Evolutionary conservation across 2,329 filamentous ascomycete genomes (phyloP).

Genomic region (Anisogramma anomala): DNA sequence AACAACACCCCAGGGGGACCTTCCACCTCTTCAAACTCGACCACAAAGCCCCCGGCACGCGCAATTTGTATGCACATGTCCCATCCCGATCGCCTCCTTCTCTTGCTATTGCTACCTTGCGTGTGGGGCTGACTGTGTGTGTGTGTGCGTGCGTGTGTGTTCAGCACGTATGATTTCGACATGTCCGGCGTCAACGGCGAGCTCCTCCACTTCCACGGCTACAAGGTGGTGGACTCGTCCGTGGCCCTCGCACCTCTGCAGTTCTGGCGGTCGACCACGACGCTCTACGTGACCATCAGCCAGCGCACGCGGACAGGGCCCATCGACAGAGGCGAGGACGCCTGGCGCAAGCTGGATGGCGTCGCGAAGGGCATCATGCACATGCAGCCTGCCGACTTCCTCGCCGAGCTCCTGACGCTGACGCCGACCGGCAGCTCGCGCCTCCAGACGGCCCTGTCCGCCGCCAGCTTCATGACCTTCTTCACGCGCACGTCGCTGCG

Average conservation of each 20-base stretch:
- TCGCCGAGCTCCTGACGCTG: constrained; percentile 43
- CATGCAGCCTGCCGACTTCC: constrained; percentile 41
- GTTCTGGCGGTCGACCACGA: constrained; percentile 52
- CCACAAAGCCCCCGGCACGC: constrained; percentile 41
- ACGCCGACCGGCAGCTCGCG: constrained; percentile 36
- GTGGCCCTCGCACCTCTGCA: constrained; percentile 42
- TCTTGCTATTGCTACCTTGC: no score
- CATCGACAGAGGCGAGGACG: constrained; percentile 22
- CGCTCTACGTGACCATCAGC: constrained; percentile 50
- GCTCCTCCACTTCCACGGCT: constrained; percentile 47
- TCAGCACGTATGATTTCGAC: constrained; percentile 52
- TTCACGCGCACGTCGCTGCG: constrained; percentile 42
- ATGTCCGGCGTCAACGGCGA: constrained; percentile 43
- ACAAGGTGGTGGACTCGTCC: constrained; percentile 50
- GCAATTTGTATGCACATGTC: no score
- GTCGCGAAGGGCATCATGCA: constrained; percentile 50
- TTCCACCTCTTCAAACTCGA: constrained; percentile 47
- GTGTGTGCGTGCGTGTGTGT: no score
- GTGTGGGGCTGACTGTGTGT: no score
- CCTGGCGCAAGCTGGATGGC: constrained; percentile 30
- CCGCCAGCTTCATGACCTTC: constrained; percentile 41
- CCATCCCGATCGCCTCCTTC: no score
- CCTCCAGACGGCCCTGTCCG: constrained; percentile 32
- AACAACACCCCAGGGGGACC: constrained; percentile 39
- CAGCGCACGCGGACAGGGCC: constrained; percentile 19